Base-by-base conservation (phyloP, 2,329 filamentous ascomycete species). In the Rutstroemia sp. region DNA sequence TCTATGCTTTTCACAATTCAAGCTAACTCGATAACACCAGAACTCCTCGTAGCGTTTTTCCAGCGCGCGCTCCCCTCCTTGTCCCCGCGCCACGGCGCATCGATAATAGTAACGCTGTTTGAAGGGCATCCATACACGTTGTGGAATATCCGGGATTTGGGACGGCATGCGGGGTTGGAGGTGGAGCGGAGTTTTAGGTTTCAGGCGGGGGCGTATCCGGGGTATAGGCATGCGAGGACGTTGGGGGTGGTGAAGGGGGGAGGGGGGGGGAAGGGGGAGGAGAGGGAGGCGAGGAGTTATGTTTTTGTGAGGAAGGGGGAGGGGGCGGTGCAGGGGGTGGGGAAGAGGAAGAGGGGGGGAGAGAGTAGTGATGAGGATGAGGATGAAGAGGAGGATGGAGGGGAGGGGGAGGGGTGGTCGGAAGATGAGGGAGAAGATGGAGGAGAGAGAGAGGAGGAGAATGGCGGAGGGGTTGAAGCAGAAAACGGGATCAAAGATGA, bases 91-190 rank as follows among this genome's bases (percentile, higher is more conserved):
- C 55, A 58, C 23, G 75, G 78, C 5, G 85, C 84, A 2, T 67
- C 64, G 2, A 84, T 96, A 54, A 73, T 96, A 52, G 84, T 97
- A 21, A 95, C 91, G 0, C 75, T 97, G 9, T 99, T 99, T 70
- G 92, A 96, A 71, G 88, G 88, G 58, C 87, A 95, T 71, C 94
- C 94, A 0, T 99, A 99, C 71, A 92, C 90, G 2, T 79, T 96
- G 1, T 99, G 94, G 94, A 96, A 97, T 73, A 80, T 97, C 25
- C 82, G 86, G 38, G 92, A 96, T 74, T 77, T 99, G 27, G 94
- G 82, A 2, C 80, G 92, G 6, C 90, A 96, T 70, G 78, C 79
- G 4, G 88, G 87, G 5, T 73, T 92, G 51, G 79, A 81, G 66
- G 86, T 91, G 38, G 77, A 84, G 64, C 75, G 80, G 65, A 90